A percentile compares a stretch with the other conserved stretches of the same genome.
phyloP scores from a whole-genome alignment of 2,329 filamentous ascomycete species.

The Scolecobasidium constrictum region DNA sequence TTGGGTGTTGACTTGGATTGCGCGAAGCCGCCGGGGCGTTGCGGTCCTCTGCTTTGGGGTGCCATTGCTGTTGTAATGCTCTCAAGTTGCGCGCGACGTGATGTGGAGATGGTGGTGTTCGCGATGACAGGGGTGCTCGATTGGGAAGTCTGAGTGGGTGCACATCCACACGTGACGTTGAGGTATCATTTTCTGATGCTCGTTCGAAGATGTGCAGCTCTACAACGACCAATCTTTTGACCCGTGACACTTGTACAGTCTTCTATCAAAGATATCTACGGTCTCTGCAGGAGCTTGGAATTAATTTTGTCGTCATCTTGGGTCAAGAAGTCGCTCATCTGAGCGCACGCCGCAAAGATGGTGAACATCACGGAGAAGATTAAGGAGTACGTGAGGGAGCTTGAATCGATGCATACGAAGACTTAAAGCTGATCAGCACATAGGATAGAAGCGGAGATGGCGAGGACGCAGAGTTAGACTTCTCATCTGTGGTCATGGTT shows the following conservation, averaged over 20 bases:
- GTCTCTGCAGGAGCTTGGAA: not conserved
- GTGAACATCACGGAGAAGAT: constrained; percentile 99
- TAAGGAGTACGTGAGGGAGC: constrained; percentile 72
- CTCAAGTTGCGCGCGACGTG: not conserved
- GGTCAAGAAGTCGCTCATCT: not conserved
- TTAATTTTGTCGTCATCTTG: not conserved
- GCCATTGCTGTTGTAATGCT: constrained; percentile 21
- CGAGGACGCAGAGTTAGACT: constrained; percentile 83
- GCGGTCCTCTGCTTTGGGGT: constrained; percentile 31
- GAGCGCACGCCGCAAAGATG: constrained; percentile 56
- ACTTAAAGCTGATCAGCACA: not conserved
- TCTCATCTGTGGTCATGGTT: no score
- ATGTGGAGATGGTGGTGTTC: not conserved
- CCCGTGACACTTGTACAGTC: no score
- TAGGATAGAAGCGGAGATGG: constrained; percentile 99
- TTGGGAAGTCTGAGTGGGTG: not conserved
- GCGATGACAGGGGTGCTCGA: not conserved
- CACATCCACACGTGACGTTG: not conserved
- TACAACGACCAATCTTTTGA: no score
- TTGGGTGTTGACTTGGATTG: constrained; percentile 38
- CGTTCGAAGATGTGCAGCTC: no score
- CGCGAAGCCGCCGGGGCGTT: constrained; percentile 24
- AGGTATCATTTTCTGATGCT: not conserved
- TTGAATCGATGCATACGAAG: not conserved
- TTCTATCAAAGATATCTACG: not conserved